Conservation (phyloP, 305 asterid species). For the Fraxinus albicans region DNA sequence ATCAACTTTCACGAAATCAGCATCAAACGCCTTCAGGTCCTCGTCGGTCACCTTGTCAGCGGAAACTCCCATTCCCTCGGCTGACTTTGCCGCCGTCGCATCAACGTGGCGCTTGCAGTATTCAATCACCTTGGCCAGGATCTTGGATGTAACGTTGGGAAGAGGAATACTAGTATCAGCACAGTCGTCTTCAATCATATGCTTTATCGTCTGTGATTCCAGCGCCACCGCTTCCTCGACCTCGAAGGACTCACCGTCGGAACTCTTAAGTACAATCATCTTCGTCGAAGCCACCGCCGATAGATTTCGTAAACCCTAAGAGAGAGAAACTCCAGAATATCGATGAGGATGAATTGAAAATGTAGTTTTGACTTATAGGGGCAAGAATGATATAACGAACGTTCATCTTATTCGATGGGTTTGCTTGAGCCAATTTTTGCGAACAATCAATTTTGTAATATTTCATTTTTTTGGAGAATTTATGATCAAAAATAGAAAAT, state of each 20-base stretch:
- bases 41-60: constrained; percentile 32
- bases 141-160: constrained; percentile 55
- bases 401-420: too few relatives aligned
- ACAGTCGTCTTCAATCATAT: constrained; percentile 59
- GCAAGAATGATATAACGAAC: too few relatives aligned
- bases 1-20: constrained; percentile 47
- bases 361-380: too few relatives aligned
- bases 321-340: not conserved
- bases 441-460: too few relatives aligned
- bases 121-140: constrained; percentile 61
- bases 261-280: constrained; percentile 45
- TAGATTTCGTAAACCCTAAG: constrained; percentile 15
- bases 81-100: constrained; percentile 19
- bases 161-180: constrained; percentile 50
- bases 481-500: too few relatives aligned
- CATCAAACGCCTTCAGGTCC: constrained; percentile 35
- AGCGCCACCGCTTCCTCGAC: constrained; percentile 53
- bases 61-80: constrained; percentile 12
- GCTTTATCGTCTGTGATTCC: constrained; percentile 54
- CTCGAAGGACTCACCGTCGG: constrained; percentile 59
- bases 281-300: constrained; percentile 37
- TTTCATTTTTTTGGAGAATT: too few relatives aligned
- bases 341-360: too few relatives aligned
- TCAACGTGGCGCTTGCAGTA: constrained; percentile 62
- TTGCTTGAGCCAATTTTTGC: too few relatives aligned